Base-by-base conservation (phyloP, 306 rosid genomes). In the Rosa rugosa region DNA sequence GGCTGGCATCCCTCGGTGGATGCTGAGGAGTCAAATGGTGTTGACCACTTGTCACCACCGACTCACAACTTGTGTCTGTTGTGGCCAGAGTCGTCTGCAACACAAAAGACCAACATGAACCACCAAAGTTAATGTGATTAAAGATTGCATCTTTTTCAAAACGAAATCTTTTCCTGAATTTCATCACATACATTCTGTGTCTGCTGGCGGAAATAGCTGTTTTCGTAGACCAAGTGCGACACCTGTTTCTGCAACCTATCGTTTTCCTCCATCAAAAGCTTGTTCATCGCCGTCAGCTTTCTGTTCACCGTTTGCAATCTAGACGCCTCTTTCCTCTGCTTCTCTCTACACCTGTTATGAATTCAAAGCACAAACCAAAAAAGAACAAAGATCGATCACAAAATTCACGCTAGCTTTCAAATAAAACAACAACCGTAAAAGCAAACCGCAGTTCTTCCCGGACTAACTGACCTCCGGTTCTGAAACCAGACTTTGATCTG, bases 401-500 rank as follows among this genome's bases (percentile, higher is more conserved):
- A 64, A 17, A 23, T 18, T 53, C 60, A 53, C 25, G 60, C 23
- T 27, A 42, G 46, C 46, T 67, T 67, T 8, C 25, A 40, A 18
- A 10, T 3, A 57, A 56, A 57, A 57, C 34, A 11, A 44, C 46
- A 44, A 44, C 8, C 46, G 2, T 44, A 40, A 67, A 18, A 66
- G 25, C 18, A 36, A 53, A 50, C 64, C 36, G 0, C 0, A 20
- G 46, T 23, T 2, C 31, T 27, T 27, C 31, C 31, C 31, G 3
- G 5, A 56, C 4, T 20, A 9, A 57, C 64, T 57, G 64, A 94
- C 99, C 99, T 91, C 75, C 99, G 85, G 76, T 95, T 95, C 73
- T 95, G 99, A 77, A 95, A 95, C 99, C 99, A 95, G 80, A 95
- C 99, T 79, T 95, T 95, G 97, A 95, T 90, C 97, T 95, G 99